These are phyloP conservation scores for Byssothecium circinans DNA, from an alignment of 2,329 filamentous ascomycete species.

Conservation along the genomic window DNA sequence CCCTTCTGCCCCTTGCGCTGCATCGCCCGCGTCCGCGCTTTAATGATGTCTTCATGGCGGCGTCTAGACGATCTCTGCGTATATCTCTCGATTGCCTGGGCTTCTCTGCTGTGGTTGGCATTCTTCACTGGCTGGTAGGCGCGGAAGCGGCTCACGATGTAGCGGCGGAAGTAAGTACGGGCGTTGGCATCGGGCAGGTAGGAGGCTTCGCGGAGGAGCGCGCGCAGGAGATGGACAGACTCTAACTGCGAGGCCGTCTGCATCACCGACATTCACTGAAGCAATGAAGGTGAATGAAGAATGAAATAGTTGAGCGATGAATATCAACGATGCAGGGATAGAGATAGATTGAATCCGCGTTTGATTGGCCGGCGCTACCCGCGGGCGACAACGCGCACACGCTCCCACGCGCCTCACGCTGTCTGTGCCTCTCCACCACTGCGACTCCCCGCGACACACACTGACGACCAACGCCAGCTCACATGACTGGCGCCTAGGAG, in stretches of 20 bases:
- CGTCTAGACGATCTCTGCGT: conserved; percentile 24
- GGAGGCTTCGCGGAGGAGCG: conserved; percentile 60
- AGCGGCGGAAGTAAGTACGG: conserved; percentile 52
- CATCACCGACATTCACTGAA: conserved; percentile 1
- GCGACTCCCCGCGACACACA: conserved; percentile 1
- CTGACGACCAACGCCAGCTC: background rate
- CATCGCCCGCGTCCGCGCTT: conserved; percentile 21
- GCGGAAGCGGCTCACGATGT: conserved; percentile 54
- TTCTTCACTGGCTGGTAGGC: conserved; percentile 41
- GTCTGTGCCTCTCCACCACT: background rate
- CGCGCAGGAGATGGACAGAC: conserved; percentile 54
- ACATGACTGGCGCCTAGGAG: background rate
- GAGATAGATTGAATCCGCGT: no score
- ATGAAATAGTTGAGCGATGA: no score
- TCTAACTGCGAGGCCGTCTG: conserved; percentile 21
- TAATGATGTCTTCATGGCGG: conserved; percentile 23
- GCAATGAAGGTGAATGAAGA: no score
- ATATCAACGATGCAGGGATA: no score
- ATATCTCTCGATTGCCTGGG: conserved; percentile 21
- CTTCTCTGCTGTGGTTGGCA: conserved; percentile 17
- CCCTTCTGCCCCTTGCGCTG: conserved; percentile 38
- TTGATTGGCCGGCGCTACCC: background rate
- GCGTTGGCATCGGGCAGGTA: conserved; percentile 63
- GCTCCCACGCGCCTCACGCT: conserved; percentile 19
- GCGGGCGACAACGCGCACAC: conserved; percentile 8